Conservation (phyloP, 805 yeast species). For the Starmerella apis region DNA sequence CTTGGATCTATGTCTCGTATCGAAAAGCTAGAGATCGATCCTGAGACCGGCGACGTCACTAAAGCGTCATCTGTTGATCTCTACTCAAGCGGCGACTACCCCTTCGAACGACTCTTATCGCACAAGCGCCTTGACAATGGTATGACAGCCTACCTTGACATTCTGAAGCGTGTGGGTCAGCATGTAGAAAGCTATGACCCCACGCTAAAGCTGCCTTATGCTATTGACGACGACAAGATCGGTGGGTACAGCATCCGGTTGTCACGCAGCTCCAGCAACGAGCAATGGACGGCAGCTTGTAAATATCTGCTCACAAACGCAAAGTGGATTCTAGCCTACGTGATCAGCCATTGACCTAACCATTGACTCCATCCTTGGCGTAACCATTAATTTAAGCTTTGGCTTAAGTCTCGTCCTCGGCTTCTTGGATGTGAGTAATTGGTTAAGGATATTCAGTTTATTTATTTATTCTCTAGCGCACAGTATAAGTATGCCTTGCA, state of each 20-base stretch:
- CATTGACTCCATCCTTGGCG: no score
- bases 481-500: no score
- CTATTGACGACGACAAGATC: constrained; percentile 57
- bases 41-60: constrained; percentile 32
- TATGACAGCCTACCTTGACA: constrained; percentile 64
- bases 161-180: constrained; percentile 44
- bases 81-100: constrained; percentile 59
- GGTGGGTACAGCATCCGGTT: constrained; percentile 70
- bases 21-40: constrained; percentile 42
- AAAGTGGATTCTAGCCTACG: constrained; percentile 76
- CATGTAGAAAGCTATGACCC: constrained; percentile 39
- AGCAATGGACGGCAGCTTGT: constrained; percentile 86
- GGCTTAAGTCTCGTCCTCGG: no score
- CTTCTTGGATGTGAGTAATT: no score
- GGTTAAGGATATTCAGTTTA: no score
- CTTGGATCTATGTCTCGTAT: constrained; percentile 77
- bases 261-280: constrained; percentile 50
- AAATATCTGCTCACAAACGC: constrained; percentile 66
- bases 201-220: constrained; percentile 58
- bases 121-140: constrained; percentile 72
- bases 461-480: no score
- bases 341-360: constrained; percentile 12
- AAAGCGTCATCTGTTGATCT: constrained; percentile 42
- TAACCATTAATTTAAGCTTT: no score
- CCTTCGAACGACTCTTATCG: constrained; percentile 51